phyloP scores from a whole-genome alignment of 1,139 yeast genomes.

The Scheffersomyces insectosa region DNA sequence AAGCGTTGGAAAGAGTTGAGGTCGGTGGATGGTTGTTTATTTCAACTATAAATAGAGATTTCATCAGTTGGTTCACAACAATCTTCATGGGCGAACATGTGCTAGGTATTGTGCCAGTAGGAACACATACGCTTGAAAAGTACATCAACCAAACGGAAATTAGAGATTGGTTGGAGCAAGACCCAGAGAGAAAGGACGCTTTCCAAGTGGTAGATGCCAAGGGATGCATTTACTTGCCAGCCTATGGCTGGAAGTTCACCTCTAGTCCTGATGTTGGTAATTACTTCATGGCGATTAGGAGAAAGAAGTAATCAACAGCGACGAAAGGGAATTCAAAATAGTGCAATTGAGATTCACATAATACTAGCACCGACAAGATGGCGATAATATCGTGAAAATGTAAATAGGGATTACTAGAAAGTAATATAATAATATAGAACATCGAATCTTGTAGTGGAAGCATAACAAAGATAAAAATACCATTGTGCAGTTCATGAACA shows the following conservation, averaged over 20 bases:
- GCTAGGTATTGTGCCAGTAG: constrained; percentile 79
- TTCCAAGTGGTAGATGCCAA: constrained; percentile 65
- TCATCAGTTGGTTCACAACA: constrained; percentile 90
- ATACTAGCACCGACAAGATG: too few relatives aligned
- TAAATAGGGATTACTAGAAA: too few relatives aligned
- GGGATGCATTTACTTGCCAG: constrained; percentile 84
- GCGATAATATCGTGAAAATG: too few relatives aligned
- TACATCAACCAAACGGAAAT: constrained; percentile 81
- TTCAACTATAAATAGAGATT: constrained; percentile 90
- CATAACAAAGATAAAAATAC: too few relatives aligned
- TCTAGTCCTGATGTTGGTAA: constrained; percentile 67
- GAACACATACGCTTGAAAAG: constrained; percentile 86
- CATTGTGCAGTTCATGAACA: too few relatives aligned
- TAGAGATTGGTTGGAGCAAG: constrained; percentile 56
- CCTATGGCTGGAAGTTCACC: constrained; percentile 81
- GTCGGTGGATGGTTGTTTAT: constrained; percentile 85
- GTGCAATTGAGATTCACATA: too few relatives aligned
- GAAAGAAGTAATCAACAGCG: constrained; percentile 20
- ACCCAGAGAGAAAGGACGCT: constrained; percentile 32
- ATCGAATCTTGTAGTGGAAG: too few relatives aligned
- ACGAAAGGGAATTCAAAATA: neutral
- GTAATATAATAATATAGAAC: too few relatives aligned
- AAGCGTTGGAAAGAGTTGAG: constrained; percentile 66
- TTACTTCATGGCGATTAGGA: constrained; percentile 80
- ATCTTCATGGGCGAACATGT: constrained; percentile 87